Evolutionary conservation across 2,329 filamentous ascomycete genomes (phyloP).

Genomic region (Hypoxylon sp.): DNA sequence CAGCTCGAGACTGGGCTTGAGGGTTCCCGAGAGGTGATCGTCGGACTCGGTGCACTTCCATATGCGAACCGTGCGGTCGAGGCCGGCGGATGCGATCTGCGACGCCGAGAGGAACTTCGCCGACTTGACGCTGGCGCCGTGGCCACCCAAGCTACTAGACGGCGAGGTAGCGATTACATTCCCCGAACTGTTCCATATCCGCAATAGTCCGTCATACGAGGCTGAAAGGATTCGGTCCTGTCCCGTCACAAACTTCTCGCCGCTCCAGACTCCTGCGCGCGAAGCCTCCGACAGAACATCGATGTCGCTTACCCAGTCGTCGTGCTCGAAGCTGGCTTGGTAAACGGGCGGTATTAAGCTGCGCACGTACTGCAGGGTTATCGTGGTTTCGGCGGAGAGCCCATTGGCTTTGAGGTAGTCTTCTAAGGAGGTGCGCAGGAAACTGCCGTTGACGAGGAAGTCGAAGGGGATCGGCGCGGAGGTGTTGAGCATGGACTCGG

Average conservation of each 20-base stretch:
- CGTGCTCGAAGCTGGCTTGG: constrained; percentile 92
- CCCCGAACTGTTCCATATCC: constrained; percentile 91
- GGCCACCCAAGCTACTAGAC: constrained; percentile 72
- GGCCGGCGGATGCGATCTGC: constrained; percentile 81
- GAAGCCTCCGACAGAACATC: constrained; percentile 80
- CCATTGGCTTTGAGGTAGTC: constrained; percentile 88
- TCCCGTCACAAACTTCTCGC: constrained; percentile 58
- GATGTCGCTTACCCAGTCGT: constrained; percentile 93
- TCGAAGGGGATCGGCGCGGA: constrained; percentile 80
- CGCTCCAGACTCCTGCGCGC: constrained; percentile 65
- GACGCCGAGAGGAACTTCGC: constrained; percentile 82
- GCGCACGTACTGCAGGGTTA: constrained; percentile 92
- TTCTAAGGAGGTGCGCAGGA: constrained; percentile 87
- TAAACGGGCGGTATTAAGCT: constrained; percentile 89
- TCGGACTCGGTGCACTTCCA: constrained; percentile 85
- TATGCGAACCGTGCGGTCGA: constrained; percentile 85
- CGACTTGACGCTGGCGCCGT: constrained; percentile 80
- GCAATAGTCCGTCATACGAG: constrained; percentile 87
- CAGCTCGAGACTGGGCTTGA: constrained; percentile 80
- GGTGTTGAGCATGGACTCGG: constrained; percentile 74
- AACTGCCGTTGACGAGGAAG: constrained; percentile 94
- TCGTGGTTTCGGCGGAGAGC: constrained; percentile 85
- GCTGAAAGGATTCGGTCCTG: constrained; percentile 85
- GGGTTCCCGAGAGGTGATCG: constrained; percentile 65
- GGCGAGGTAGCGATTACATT: constrained; percentile 81